Conservation (phyloP, 208 protist species). For the Leishmania lainsoni region DNA sequence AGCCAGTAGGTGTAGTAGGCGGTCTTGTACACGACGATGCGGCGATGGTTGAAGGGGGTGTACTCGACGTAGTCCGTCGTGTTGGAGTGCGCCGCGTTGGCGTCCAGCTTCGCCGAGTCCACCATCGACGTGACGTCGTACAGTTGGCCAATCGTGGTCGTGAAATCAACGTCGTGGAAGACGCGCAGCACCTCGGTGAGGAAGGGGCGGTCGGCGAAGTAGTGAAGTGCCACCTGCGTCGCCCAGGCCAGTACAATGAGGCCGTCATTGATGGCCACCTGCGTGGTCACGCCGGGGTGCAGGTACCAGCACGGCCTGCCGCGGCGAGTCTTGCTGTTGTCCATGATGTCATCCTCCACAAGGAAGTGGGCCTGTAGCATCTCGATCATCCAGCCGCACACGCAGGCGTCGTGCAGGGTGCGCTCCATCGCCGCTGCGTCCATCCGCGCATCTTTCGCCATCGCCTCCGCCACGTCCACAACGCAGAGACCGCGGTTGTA, state of each 20-base stretch:
- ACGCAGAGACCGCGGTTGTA: conserved; percentile 91
- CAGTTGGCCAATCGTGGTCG: conserved; percentile 96
- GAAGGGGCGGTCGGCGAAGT: conserved; percentile 86
- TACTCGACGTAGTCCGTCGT: conserved; percentile 88
- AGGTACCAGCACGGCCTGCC: conserved; percentile 97
- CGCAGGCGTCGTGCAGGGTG: conserved; percentile 83
- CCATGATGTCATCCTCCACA: conserved; percentile 98
- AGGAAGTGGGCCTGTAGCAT: conserved; percentile 97
- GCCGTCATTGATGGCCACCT: conserved; percentile 96
- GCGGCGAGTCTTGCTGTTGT: conserved; percentile 93
- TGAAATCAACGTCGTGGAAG: conserved; percentile 92
- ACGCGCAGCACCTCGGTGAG: conserved; percentile 90
- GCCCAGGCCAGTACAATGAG: conserved; percentile 94
- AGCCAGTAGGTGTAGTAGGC: conserved; percentile 98
- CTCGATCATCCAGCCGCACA: conserved; percentile 95
- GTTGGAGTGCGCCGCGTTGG: conserved; percentile 57
- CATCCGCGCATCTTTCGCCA: conserved; percentile 53
- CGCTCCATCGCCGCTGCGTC: conserved; percentile 52
- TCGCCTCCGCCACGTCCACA: conserved; percentile 69
- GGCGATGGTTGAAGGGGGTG: conserved; percentile 87
- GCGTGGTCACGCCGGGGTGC: conserved; percentile 85
- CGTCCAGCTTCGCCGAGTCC: conserved; percentile 89
- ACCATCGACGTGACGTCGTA: conserved; percentile 94
- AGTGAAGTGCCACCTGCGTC: conserved; percentile 92
- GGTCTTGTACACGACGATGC: conserved; percentile 98